Conservation (phyloP, 306 rosid genomes). For the barrel medic (Medicago truncatula) region MtrunA17r5.0-ANR NC_053043.1:12552001-12552500, state of each 20-base stretch:
- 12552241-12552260: background rate
- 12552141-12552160: background rate
- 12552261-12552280: background rate
- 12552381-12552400: constrained; percentile 1
- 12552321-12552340: background rate
- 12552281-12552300: background rate
- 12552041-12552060: too few relatives aligned
- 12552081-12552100: too few relatives aligned
- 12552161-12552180: background rate
- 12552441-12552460: background rate
- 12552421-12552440: background rate
- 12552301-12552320: background rate
- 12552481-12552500: constrained; percentile 42
- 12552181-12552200: background rate
- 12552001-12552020: constrained; percentile 27
- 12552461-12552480: background rate
- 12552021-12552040: background rate
- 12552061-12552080: too few relatives aligned
- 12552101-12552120: background rate
- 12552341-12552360: background rate
- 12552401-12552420: background rate
- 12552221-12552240: background rate
- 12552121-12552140: background rate
- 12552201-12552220: background rate
- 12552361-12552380: background rate